phyloP scores from a whole-genome alignment of 371 early-diverging fungal species.

The Mortierella sp. region DNA sequence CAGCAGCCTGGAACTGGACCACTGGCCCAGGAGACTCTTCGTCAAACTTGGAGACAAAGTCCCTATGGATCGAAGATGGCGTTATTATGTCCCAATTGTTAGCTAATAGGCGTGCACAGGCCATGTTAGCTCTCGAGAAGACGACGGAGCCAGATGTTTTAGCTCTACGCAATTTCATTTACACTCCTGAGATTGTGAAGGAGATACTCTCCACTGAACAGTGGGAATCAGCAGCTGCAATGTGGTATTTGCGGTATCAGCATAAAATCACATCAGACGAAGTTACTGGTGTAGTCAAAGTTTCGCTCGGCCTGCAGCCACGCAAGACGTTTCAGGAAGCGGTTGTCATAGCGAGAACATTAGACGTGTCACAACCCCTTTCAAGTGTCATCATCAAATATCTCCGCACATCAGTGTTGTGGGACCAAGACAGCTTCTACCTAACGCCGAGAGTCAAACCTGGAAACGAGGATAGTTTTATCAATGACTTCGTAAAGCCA shows the following conservation, averaged over 20 bases:
- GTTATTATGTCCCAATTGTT: too few relatives aligned
- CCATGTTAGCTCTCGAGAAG: conserved; percentile 14
- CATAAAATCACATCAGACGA: neutral
- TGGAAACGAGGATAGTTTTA: conserved; percentile 19
- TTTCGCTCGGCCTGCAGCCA: neutral
- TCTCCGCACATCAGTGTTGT: neutral
- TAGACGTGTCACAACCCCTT: conserved; percentile 8
- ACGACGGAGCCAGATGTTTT: conserved; percentile 19
- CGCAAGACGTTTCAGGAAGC: neutral
- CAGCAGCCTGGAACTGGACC: too few relatives aligned
- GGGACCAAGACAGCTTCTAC: neutral
- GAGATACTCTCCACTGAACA: conserved; percentile 22
- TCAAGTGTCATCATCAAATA: neutral
- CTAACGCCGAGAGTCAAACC: neutral
- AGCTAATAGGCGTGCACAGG: too few relatives aligned
- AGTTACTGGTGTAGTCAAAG: neutral
- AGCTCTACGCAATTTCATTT: conserved; percentile 28
- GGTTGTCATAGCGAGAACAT: neutral
- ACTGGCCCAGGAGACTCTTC: too few relatives aligned
- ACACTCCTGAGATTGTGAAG: conserved; percentile 18
- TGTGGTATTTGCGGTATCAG: neutral
- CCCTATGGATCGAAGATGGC: too few relatives aligned
- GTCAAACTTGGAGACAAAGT: too few relatives aligned
- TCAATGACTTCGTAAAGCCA: conserved; percentile 29
- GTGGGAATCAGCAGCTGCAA: neutral